These are phyloP conservation scores for Plenodomus lindquistii DNA, from an alignment of 2,329 filamentous ascomycete genomes.

Conservation along the genomic window DNA sequence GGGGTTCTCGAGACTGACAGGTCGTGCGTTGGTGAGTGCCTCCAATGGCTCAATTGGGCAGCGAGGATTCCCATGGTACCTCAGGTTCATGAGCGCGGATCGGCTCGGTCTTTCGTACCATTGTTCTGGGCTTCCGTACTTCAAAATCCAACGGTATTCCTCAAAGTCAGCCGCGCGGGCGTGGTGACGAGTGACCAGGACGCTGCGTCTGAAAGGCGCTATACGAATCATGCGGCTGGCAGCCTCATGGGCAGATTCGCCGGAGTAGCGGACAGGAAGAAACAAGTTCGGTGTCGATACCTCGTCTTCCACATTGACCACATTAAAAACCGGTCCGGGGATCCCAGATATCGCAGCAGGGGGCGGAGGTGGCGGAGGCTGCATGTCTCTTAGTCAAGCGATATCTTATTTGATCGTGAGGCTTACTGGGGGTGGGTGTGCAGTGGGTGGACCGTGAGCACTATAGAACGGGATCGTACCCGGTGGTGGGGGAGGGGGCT, in stretches of 20 bases:
- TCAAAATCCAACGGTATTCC: conserved; percentile 35
- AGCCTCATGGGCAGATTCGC: conserved; percentile 14
- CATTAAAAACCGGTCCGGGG: no score
- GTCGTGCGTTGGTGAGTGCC: conserved; percentile 15
- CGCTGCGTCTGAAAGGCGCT: conserved; percentile 30
- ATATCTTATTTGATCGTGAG: background rate
- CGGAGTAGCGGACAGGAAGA: conserved; percentile 26
- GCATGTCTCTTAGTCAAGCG: background rate
- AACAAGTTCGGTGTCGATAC: conserved; percentile 19
- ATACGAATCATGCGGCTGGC: conserved; percentile 21
- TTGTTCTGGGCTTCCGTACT: conserved; percentile 23
- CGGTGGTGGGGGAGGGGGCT: no score
- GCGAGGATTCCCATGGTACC: conserved; percentile 2
- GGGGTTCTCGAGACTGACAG: conserved; percentile 26
- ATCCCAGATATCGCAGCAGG: no score
- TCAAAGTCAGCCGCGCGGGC: conserved; percentile 30
- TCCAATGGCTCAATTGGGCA: conserved; percentile 16
- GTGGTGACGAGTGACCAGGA: conserved; percentile 25
- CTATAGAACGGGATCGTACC: no score
- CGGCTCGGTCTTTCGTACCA: conserved; percentile 38
- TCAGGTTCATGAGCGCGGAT: conserved; percentile 15
- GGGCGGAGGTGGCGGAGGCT: conserved; percentile 15
- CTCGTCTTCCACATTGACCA: conserved; percentile 7
- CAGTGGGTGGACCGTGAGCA: no score
- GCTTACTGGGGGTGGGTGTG: conserved; percentile 13